Percentiles rank a stretch among this genome's conserved stretches.
These are phyloP conservation scores for Metschnikowia noctiluminum DNA, from an alignment of 805 yeast species.

Conservation along the genomic window DNA sequence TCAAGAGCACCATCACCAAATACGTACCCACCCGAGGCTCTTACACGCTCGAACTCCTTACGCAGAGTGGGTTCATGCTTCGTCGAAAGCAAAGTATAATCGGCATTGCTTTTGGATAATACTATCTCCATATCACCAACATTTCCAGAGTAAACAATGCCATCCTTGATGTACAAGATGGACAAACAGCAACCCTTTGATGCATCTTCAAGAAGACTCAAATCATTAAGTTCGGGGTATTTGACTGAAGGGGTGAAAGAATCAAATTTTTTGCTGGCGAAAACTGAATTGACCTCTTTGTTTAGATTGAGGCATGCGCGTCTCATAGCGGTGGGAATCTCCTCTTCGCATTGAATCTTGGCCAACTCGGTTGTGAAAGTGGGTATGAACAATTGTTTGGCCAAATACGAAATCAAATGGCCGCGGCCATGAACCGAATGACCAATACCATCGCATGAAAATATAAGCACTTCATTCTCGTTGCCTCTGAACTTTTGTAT, in stretches of 20 bases:
- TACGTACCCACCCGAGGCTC: slow-evolving; percentile 90
- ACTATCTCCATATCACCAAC: slow-evolving; percentile 88
- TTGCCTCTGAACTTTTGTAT: slow-evolving; percentile 84
- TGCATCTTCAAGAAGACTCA: slow-evolving; percentile 59
- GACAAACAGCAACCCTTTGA: slow-evolving; percentile 84
- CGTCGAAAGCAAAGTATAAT: slow-evolving; percentile 64
- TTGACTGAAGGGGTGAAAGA: slow-evolving; percentile 36
- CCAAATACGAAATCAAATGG: slow-evolving; percentile 64
- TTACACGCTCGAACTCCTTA: slow-evolving; percentile 76
- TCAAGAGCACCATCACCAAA: slow-evolving; percentile 81
- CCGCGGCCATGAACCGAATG: slow-evolving; percentile 36
- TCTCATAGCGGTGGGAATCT: slow-evolving; percentile 72
- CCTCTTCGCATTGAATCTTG: slow-evolving; percentile 38
- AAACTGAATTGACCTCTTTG: slow-evolving; percentile 69
- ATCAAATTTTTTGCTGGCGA: slow-evolving; percentile 43
- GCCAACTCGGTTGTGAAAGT: slow-evolving; percentile 66
- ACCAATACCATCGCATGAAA: slow-evolving; percentile 31
- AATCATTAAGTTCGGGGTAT: slow-evolving; percentile 45
- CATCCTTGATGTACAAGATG: slow-evolving; percentile 71
- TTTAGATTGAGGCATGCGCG: slow-evolving; percentile 77
- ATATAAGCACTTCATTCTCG: slow-evolving; percentile 71
- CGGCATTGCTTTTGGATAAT: slow-evolving; percentile 77
- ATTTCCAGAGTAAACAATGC: slow-evolving; percentile 73
- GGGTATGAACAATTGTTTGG: slow-evolving; percentile 68
- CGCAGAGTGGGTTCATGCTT: slow-evolving; percentile 82